phyloP scores from a whole-genome alignment of 305 asterid species.

The Stenogyne calaminthoides region DNA sequence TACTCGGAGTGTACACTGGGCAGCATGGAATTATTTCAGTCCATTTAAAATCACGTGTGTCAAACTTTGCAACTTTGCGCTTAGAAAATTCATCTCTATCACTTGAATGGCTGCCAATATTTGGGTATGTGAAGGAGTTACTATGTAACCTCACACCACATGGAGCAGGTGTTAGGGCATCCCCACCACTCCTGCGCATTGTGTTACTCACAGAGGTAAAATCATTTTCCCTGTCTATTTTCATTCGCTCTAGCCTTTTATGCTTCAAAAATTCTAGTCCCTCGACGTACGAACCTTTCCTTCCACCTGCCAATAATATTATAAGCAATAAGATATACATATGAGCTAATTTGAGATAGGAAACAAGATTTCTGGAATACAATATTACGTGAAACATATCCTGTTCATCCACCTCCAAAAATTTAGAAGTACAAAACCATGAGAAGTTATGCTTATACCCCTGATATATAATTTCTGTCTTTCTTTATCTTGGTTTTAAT shows the following conservation, averaged over 20 bases:
- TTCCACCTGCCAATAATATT: constrained; percentile 74
- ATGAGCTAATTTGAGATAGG: background rate
- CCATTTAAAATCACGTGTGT: constrained; percentile 77
- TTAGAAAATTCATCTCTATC: constrained; percentile 60
- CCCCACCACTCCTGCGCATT: constrained; percentile 77
- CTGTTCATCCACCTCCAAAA: constrained; percentile 8
- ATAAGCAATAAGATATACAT: constrained; percentile 12
- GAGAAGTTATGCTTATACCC: background rate
- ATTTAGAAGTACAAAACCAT: constrained; percentile 6
- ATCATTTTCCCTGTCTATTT: constrained; percentile 54
- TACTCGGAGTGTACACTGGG: constrained; percentile 79
- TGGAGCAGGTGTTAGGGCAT: constrained; percentile 71
- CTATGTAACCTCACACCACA: constrained; percentile 75
- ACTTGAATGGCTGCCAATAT: constrained; percentile 43
- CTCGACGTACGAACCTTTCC: constrained; percentile 70
- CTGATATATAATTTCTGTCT: background rate
- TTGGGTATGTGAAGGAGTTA: constrained; percentile 42
- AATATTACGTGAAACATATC: constrained; percentile 17
- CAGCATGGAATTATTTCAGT: constrained; percentile 78
- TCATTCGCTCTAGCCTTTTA: constrained; percentile 79
- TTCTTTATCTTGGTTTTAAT: constrained; percentile 7
- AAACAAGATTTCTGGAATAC: constrained; percentile 17
- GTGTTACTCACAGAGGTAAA: constrained; percentile 43
- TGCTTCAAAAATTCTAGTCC: constrained; percentile 80
- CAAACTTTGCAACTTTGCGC: constrained; percentile 72